Percentiles rank a stretch among this genome's conserved stretches.
Evolutionary conservation across 257 asterid genomes (phyloP).

Genomic region (Plectranthus barbatus): DNA sequence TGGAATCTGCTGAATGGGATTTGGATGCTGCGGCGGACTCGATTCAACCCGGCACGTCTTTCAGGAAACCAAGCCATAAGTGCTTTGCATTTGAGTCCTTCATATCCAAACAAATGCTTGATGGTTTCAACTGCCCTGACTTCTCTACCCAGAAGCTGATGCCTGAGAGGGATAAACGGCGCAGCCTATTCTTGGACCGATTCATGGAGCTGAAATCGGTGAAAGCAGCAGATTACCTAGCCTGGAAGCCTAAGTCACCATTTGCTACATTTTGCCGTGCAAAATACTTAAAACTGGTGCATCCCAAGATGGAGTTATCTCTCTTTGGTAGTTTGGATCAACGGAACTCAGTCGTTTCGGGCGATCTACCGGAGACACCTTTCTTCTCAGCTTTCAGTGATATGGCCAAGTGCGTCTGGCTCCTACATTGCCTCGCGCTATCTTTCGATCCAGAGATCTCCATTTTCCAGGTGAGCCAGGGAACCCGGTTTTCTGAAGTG

Average conservation of each 20-base stretch:
- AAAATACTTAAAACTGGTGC: conserved; percentile 52
- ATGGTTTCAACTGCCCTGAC: conserved; percentile 41
- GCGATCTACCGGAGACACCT: conserved; percentile 46
- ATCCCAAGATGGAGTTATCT: conserved; percentile 59
- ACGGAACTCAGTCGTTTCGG: conserved; percentile 35
- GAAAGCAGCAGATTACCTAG: conserved; percentile 46
- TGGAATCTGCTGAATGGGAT: conserved; percentile 65
- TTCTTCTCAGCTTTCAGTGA: conserved; percentile 48
- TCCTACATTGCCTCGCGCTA: conserved; percentile 61
- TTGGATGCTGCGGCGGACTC: conserved; percentile 53
- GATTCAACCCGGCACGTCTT: conserved; percentile 42
- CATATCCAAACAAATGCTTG: conserved; percentile 57
- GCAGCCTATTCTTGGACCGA: conserved; percentile 26
- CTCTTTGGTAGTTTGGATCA: conserved; percentile 44
- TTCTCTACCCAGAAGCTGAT: conserved; percentile 27
- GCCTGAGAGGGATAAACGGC: conserved; percentile 17
- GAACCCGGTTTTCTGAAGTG: conserved; percentile 54
- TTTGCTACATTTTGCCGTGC: conserved; percentile 52
- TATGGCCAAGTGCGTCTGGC: conserved; percentile 78
- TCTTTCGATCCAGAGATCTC: conserved; percentile 44
- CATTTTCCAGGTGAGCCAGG: conserved; percentile 45
- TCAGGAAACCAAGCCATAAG: conserved; percentile 37
- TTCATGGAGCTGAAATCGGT: conserved; percentile 50
- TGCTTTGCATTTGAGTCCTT: conserved; percentile 68
- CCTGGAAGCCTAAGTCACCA: conserved; percentile 57